Base-by-base conservation (phyloP, 1,139 yeast genomes). In the Kodamaea sp. region DNA sequence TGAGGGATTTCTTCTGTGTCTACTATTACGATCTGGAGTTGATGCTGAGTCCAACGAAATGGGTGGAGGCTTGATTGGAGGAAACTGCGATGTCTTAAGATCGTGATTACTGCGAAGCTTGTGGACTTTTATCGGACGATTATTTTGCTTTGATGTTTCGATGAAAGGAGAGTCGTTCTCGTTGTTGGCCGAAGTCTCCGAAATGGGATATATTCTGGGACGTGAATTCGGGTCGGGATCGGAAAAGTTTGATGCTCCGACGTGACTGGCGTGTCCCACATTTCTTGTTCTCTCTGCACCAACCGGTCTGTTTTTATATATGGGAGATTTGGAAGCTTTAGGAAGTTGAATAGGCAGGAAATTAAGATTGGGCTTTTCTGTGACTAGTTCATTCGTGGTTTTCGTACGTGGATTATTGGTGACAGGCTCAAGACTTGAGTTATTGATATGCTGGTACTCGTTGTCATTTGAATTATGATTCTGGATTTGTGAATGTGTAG, bases 1-100 rank as follows among this genome's bases (percentile, higher is more conserved):
- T 2, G 72, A 63, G 1, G 68, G 46, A 12, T 48, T 54, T 32
- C 72, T 45, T 11, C 39, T 46, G 29, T 55, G 58, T 15, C 27
- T 32, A 12, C 21, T 19, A 20, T 46, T 50, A 15, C 40, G 33
- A 11, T 37, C 41, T 10, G 47, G 42, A 10, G 42, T 36, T 28
- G 37, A 12, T 3, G 28, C 11, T 11, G 28, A 26, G n/a, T 26
- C 28, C 6, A 18, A 13, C 6, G 28, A 18, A 10, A 25, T 16
- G 9, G 22, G 15, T 14, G 30, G 15, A 25, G 38, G 26, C 15
- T 24, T 15, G 9, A 9, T 9, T 9, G 9, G 6, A 7, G 21
- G 6, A 18, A 9, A 9, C 9, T 18, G 21, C 9, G 21, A 6
- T 18, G 6, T 18, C 9, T 18, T 18, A 12, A 32, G 32, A 8